Base-by-base conservation (phyloP, 768 basidiomycete genomes). In the Mycena maculata region DNA sequence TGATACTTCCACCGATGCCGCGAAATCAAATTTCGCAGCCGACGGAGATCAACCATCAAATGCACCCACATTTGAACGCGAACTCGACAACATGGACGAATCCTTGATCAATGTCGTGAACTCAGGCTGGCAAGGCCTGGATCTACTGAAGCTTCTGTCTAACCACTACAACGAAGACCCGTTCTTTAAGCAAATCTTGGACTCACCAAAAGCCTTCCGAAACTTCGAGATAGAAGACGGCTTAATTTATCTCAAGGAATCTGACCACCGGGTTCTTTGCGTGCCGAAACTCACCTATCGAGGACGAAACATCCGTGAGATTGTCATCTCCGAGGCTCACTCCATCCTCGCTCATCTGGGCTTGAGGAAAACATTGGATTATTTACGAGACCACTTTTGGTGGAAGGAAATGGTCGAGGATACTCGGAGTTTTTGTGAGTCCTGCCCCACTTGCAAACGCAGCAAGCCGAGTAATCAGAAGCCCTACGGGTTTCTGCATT, bases 331-430 rank as follows among this genome's bases (percentile, higher is more conserved):
- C 0, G 75, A 75, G 28, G 73, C 73, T 9, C 75, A 76, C 41
- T 75, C 71, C 2, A 44, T 76, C 7, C 54, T 76, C 1, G 75
- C 75, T 9, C 76, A 76, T 42, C 50, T 76, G 8, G 76, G 76
- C 16, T 30, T 61, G 6, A 20, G 41, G 15, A 77, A 77, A 61
- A 77, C 76, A 1, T 25, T 73, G 1, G 50, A 59, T 7, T 77
- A 75, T 20, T 48, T 65, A 11, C 55, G 64, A 3, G 64, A 65
- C 48, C 56, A 65, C 18, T 36, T 65, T 39, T 58, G 64, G 64
- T 65, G 64, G 64, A 65, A 65, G 23, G 64, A 65, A 4, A 65
- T 65, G 38, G 64, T 55, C 23, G 72, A 42, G 23, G 70, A 60
- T 16, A 49, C 62, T 4, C 48, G 56, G 3, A 41, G 10, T 2